phyloP scores from a whole-genome alignment of 495 filamentous ascomycete genomes.

The Aspergillus steynii region DNA sequence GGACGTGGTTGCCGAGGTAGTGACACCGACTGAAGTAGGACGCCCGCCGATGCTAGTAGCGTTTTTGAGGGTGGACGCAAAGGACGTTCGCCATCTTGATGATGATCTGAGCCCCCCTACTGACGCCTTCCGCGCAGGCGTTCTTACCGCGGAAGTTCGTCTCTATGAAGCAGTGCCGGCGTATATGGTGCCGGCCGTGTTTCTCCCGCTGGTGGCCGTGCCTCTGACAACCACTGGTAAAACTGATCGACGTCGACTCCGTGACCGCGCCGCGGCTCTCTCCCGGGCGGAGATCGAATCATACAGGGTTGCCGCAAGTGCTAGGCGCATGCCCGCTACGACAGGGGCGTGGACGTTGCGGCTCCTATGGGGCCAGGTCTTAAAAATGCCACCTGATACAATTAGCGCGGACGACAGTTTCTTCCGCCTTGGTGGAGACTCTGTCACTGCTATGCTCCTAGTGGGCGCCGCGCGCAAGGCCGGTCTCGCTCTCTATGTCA shows the following conservation, averaged over 20 bases:
- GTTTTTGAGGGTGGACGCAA: neutral
- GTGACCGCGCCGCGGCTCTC: neutral
- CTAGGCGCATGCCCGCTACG: neutral
- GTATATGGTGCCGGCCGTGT: conserved; percentile 43
- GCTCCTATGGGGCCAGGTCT: neutral
- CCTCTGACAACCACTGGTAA: conserved; percentile 36
- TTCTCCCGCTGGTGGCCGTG: conserved; percentile 31
- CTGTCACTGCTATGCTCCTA: conserved; percentile 45
- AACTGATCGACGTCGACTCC: conserved; percentile 21
- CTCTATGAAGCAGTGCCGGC: conserved; percentile 15
- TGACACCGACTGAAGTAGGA: conserved; percentile 12
- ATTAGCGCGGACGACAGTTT: conserved; percentile 38
- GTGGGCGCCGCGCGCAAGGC: no score
- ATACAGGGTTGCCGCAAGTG: neutral
- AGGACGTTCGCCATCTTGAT: neutral
- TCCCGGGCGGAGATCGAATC: neutral
- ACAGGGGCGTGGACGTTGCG: neutral
- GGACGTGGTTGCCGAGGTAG: neutral
- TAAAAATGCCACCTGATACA: neutral
- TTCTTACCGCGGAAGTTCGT: neutral
- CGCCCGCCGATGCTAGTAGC: neutral
- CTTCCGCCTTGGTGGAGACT: conserved; percentile 54
- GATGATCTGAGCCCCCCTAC: no score
- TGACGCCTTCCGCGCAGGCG: neutral
- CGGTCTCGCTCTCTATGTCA: no score